Evolutionary conservation across 345 rosid species (phyloP).

Genomic region (Garcia nutans): DNA sequence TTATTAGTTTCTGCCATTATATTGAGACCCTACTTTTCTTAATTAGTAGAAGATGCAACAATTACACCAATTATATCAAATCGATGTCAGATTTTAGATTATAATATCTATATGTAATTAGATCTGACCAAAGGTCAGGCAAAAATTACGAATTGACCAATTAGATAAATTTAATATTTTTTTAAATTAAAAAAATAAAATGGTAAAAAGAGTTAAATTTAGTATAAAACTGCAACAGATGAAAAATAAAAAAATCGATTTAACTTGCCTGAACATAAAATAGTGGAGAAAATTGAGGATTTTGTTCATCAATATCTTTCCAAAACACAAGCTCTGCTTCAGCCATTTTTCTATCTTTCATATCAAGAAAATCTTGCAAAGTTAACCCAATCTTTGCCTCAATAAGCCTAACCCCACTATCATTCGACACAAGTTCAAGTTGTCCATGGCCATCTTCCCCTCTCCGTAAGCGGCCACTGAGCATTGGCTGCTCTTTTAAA

Average conservation of each 20-base stretch:
- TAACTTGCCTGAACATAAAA: slow-evolving; percentile 61
- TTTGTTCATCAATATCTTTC: slow-evolving; percentile 67
- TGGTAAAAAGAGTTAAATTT: too few species aligned
- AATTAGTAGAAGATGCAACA: too few species aligned
- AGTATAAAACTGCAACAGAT: too few species aligned
- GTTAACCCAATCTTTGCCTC: slow-evolving; percentile 49
- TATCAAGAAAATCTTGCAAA: slow-evolving; percentile 52
- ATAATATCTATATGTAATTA: too few species aligned
- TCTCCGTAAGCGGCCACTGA: slow-evolving; percentile 56
- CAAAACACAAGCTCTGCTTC: slow-evolving; percentile 66
- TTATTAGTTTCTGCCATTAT: too few species aligned
- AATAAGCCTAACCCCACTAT: slow-evolving; percentile 61
- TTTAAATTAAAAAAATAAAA: too few species aligned
- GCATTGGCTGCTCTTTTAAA: slow-evolving; percentile 53
- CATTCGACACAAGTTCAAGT: slow-evolving; percentile 71
- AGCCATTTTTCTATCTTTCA: slow-evolving; percentile 34
- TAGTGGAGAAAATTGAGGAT: slow-evolving; percentile 68
- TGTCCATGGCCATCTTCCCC: slow-evolving; percentile 38
- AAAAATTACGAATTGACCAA: too few species aligned
- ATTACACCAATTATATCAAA: too few species aligned
- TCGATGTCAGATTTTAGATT: too few species aligned
- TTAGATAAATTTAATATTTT: too few species aligned
- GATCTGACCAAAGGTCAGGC: too few species aligned
- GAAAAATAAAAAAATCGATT: neutral
- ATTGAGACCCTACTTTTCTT: too few species aligned